A percentile compares a stretch with the other conserved stretches of the same genome.
Evolutionary conservation across 352 stramenopile genomes (phyloP).

Genomic region (Chloridella minuta): DNA sequence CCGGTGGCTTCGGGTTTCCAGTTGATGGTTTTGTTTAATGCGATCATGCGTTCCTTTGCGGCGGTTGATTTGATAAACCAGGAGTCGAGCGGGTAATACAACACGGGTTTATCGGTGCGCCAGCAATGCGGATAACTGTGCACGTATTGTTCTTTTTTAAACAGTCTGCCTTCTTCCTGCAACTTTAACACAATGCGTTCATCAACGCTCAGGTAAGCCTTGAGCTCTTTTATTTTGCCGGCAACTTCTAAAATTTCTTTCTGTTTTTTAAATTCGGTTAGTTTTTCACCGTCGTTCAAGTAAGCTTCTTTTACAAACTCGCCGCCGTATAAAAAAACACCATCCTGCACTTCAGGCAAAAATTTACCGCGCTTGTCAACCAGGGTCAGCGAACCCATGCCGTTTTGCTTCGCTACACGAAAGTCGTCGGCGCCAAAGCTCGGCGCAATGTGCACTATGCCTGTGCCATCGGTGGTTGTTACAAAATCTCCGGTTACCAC

Average conservation of each 20-base stretch:
- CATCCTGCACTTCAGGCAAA: neutral
- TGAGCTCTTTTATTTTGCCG: neutral
- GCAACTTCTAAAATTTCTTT: neutral
- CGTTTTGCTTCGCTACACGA: neutral
- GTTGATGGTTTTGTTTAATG: neutral
- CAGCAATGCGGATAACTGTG: constrained; percentile 6
- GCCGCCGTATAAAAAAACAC: neutral
- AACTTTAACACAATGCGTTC: neutral
- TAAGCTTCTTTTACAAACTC: neutral
- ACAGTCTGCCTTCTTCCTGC: neutral
- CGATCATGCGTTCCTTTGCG: neutral
- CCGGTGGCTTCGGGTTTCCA: neutral
- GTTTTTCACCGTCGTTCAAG: neutral
- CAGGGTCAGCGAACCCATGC: neutral
- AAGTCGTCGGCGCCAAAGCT: neutral
- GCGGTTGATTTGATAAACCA: neutral
- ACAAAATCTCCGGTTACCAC: neutral
- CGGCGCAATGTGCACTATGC: neutral
- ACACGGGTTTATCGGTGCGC: neutral
- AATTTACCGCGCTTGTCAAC: neutral
- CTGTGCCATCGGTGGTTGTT: neutral
- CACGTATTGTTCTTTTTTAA: neutral
- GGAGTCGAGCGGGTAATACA: neutral
- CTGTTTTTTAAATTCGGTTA: neutral
- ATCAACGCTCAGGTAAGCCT: neutral